A percentile compares a stretch with the other conserved stretches of the same genome.
phyloP scores from a whole-genome alignment of 139 green algal species.

The Mesotaenium endlicherianum region DNA sequence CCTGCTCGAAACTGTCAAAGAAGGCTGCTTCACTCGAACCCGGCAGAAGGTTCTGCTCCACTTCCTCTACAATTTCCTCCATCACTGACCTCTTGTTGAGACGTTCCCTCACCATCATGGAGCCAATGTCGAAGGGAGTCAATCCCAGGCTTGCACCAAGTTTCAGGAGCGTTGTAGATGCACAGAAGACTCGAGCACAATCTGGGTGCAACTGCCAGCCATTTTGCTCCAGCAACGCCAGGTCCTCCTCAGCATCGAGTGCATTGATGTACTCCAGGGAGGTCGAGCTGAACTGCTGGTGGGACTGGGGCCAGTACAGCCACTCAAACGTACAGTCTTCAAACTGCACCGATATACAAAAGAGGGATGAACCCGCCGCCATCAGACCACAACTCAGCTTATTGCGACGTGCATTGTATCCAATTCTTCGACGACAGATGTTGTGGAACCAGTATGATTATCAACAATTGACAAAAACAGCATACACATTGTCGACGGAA shows the following conservation, averaged over 20 bases:
- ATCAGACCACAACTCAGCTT: no score
- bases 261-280: slow-evolving; percentile 18
- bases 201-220: not conserved
- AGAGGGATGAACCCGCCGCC: no score
- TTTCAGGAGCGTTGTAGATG: not conserved
- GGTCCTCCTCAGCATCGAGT: slow-evolving; percentile 21
- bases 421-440: no score
- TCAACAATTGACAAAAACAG: no score
- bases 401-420: no score
- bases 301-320: slow-evolving; percentile 28
- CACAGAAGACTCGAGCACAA: not conserved
- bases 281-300: not conserved
- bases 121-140: not conserved
- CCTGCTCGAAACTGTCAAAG: no score
- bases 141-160: slow-evolving; percentile 1
- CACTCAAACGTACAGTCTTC: slow-evolving; percentile 44
- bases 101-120: slow-evolving; percentile 1
- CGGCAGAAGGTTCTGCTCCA: no score
- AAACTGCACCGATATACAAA: not conserved
- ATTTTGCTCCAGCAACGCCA: not conserved
- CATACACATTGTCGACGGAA: no score
- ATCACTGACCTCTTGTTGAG: not conserved
- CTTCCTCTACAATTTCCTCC: slow-evolving; percentile 9
- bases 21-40: no score
- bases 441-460: no score